These are phyloP conservation scores for Lepiota venenata DNA, from an alignment of 768 basidiomycete species.

Conservation along the genomic window DNA sequence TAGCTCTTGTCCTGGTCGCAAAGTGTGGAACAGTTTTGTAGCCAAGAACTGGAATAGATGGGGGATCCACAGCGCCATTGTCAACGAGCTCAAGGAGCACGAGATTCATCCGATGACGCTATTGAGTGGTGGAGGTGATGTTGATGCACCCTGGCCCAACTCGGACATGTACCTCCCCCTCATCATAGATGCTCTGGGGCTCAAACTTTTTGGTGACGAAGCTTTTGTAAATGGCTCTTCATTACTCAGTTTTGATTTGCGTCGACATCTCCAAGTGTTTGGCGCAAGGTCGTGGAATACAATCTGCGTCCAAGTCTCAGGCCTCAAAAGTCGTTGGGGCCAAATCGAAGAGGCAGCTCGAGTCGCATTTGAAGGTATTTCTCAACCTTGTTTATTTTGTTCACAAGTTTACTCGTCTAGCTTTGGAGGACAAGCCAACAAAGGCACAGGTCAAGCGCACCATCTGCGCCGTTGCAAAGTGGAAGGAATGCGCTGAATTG, in stretches of 20 bases:
- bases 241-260: background rate
- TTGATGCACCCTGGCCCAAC: background rate
- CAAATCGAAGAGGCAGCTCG: background rate
- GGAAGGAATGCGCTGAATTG: background rate
- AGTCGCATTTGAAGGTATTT: background rate
- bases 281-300: slow-evolving; percentile 1
- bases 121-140: background rate
- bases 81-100: slow-evolving; percentile 5
- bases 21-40: slow-evolving; percentile 14
- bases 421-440: background rate
- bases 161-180: background rate
- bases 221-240: background rate
- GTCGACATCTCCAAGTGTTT: background rate
- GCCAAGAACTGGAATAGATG: slow-evolving; percentile 9
- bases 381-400: too few relatives aligned
- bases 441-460: background rate
- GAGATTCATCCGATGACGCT: slow-evolving; percentile 15
- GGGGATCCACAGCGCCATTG: slow-evolving; percentile 15
- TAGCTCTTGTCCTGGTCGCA: slow-evolving; percentile 13
- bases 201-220: slow-evolving; percentile 4
- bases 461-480: background rate
- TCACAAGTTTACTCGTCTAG: too few relatives aligned
- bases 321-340: background rate
- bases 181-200: background rate
- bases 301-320: background rate